Evolutionary conservation across 805 yeast species (phyloP), one percentile per base, ranked within the genome.

Genomic region (Zygotorulaspora florentina): DNA sequence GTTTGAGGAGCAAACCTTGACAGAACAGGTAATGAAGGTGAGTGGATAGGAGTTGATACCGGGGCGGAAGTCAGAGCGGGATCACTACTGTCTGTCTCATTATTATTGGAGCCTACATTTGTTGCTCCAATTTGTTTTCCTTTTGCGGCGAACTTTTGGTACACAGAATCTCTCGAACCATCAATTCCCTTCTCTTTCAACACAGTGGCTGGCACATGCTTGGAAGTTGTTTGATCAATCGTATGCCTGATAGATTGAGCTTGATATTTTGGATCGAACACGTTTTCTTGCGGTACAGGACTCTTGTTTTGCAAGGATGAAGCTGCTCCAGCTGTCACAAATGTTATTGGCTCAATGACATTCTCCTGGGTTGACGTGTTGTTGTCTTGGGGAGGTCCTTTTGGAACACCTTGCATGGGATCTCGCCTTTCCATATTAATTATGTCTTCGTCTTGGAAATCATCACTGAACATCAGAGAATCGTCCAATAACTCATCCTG

Each of bases 251-350:
- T 76, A 5, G 78, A 78, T 35, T 76, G 79, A 43, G 75, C 77
- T 58, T 80, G 77, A 51, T 73, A 78, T 42, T 74, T 77, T 0
- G 85, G 80, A 39, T 82, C 74, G 53, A 73, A 80, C n/a, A 74
- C 61, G 41, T 71, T 65, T 2, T 69, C 70, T 3, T 64, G 63
- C 3, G 71, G 57, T 10, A 71, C 58, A 2, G 68, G 57, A 0
- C 71, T 64, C 43, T 73, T 73, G 20, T 70, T 68, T 50, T 76
- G 82, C 8, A 83, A 63, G 8, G 74, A 67, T 29, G 76, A 77
- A 0, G 89, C 89, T 8, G 76, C 77, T 52, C 77, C 77, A 1
- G 89, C 87, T 43, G 81, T 76, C 33, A 81, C 83, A 66, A 83
- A 83, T 1, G 75, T 61, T 25, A 42, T 35, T 13, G 41, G 50